A percentile compares a stretch with the other conserved stretches of the same genome.
phyloP scores from a whole-genome alignment of 2,329 filamentous ascomycete species.

The Cyclaneusma minus region DNA sequence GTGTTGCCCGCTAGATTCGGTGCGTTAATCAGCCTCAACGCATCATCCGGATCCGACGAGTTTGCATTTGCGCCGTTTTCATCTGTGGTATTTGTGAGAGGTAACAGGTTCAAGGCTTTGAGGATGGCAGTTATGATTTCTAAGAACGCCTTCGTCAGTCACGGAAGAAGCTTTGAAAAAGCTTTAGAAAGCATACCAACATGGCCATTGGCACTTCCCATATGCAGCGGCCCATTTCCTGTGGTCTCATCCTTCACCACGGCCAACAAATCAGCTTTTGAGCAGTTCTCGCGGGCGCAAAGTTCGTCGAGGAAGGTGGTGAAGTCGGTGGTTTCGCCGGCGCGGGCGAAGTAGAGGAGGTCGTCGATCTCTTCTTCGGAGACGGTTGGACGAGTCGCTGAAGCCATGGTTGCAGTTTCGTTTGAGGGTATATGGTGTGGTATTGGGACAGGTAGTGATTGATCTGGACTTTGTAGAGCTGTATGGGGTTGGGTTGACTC shows the following conservation, averaged over 20 bases:
- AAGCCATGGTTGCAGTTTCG: too few species aligned
- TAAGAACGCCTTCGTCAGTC: neutral
- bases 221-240: conserved; percentile 71
- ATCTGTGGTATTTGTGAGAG: conserved; percentile 2
- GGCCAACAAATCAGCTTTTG: conserved; percentile 47
- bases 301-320: conserved; percentile 40
- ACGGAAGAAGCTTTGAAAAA: neutral
- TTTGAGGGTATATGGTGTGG: too few species aligned
- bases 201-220: conserved; percentile 85
- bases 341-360: conserved; percentile 72
- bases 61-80: conserved; percentile 4
- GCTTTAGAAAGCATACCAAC: conserved; percentile 36
- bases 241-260: conserved; percentile 59
- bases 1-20: conserved; percentile 80
- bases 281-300: conserved; percentile 38
- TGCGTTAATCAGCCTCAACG: conserved; percentile 51
- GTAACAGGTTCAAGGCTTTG: conserved; percentile 22
- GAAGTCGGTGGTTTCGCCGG: conserved; percentile 60
- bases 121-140: conserved; percentile 31
- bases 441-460: too few species aligned
- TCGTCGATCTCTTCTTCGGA: conserved; percentile 78
- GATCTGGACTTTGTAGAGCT: too few species aligned
- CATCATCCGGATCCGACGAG: conserved; percentile 3
- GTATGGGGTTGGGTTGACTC: too few species aligned
- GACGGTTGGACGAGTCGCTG: conserved; percentile 32